Base-by-base conservation (phyloP, 2,329 filamentous ascomycete species). In the Xylariaceae sp. region DNA sequence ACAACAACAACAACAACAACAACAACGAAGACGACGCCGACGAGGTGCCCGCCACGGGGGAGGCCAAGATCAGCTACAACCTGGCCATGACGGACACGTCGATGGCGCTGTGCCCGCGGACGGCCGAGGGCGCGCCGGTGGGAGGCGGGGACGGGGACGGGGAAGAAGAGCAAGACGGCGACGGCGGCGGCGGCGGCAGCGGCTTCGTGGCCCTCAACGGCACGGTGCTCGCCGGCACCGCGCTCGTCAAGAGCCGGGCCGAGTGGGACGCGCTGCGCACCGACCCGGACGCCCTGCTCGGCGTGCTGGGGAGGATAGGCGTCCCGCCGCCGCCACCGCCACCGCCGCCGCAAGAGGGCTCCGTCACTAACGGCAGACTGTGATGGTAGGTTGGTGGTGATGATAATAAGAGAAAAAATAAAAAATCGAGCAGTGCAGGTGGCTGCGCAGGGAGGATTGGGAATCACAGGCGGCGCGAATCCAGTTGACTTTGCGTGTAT, bases 161-260 rank as follows among this genome's bases (percentile, higher is more conserved):
- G n/a, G n/a, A n/a, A n/a, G n/a, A n/a, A n/a, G n/a, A n/a, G n/a
- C n/a, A n/a, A n/a, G n/a, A n/a, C n/a, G 43, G 37, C 3, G 36
- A 49, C 21, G 39, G 47, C 37, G 30, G 32, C 3, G 54, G 52
- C 3, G 49, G 55, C 1, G 42, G 53, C 7, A 51, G 61, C 2
- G 72, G 72, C 0, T 52, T 46, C 16, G 37, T 77, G 19, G 58
- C 69, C 13, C 55, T 80, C 21, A 80, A 81, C 34, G 77, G 77
- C 3, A 80, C 77, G 0, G 54, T 80, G n/a, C 52, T 80, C 40
- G 77, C 75, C 8, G 77, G 77, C 5, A 80, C 76, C 8, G 71
- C 75, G 17, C 56, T 81, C 34, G 76, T 80, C 12, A 80, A 79
- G 58, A 74, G 52, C 18, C 56, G 72, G 45, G 56, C 51, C 3